Conservation (phyloP, 371 early-diverging fungal genomes). For the Rhizopus delemar region DNA sequence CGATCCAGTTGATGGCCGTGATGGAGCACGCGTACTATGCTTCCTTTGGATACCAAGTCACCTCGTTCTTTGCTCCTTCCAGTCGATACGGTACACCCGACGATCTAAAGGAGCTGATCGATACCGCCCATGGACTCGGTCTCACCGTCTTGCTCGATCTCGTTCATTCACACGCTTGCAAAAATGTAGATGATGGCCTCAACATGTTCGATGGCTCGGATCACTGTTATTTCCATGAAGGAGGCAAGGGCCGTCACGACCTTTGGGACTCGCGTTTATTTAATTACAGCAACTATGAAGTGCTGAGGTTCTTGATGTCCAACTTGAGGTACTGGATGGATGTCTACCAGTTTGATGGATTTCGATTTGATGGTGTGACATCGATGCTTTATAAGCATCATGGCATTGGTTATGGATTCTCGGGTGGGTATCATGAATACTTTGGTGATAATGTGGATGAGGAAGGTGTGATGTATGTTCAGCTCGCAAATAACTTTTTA, state of each 20-base stretch:
- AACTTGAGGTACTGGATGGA: constrained; percentile 92
- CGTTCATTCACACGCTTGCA: constrained; percentile 96
- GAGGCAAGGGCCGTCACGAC: constrained; percentile 83
- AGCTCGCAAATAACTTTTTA: constrained; percentile 87
- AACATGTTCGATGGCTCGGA: constrained; percentile 96
- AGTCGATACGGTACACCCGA: constrained; percentile 92
- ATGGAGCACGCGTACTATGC: constrained; percentile 99
- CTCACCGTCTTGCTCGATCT: constrained; percentile 90
- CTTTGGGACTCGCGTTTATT: constrained; percentile 94
- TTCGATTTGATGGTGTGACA: constrained; percentile 97
- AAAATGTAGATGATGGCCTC: constrained; percentile 92
- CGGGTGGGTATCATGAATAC: constrained; percentile 92
- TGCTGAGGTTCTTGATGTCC: constrained; percentile 88
- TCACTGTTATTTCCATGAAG: constrained; percentile 94
- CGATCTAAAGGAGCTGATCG: constrained; percentile 84
- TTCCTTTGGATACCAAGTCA: constrained; percentile 96
- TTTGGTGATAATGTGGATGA: constrained; percentile 83
- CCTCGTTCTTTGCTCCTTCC: constrained; percentile 90
- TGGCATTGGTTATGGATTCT: constrained; percentile 92
- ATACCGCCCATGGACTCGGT: constrained; percentile 91
- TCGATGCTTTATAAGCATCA: constrained; percentile 95
- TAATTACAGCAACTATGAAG: constrained; percentile 90
- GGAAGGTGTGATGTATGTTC: constrained; percentile 87
- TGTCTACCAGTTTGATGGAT: constrained; percentile 92
- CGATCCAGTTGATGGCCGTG: constrained; percentile 95